Conservation (phyloP, 306 rosid genomes). For the Chamaecrista fasciculata region DNA sequence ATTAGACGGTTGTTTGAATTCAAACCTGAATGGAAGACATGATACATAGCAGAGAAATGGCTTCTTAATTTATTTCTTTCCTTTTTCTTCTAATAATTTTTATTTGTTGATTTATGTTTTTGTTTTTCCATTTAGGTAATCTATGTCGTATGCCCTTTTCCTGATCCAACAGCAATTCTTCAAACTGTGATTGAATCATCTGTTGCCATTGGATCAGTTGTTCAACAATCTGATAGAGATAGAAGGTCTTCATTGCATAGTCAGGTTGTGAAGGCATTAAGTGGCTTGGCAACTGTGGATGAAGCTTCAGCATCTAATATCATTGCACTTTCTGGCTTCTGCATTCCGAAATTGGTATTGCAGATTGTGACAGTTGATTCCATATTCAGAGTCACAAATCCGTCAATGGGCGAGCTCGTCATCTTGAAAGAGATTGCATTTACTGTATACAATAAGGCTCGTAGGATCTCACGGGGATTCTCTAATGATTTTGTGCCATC, state of each 20-base stretch:
- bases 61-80: conserved; percentile 4
- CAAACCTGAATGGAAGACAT: neutral
- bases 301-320: conserved; percentile 88
- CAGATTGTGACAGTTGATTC: conserved; percentile 96
- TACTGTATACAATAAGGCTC: conserved; percentile 91
- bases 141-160: conserved; percentile 97
- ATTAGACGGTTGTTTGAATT: conserved; percentile 8
- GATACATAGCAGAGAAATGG: conserved; percentile 20
- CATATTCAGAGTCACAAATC: conserved; percentile 90
- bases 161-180: conserved; percentile 89
- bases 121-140: conserved; percentile 57
- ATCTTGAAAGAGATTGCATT: conserved; percentile 92
- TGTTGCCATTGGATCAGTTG: conserved; percentile 85
- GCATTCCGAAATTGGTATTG: conserved; percentile 81
- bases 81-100: conserved; percentile 1
- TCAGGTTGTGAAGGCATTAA: conserved; percentile 92
- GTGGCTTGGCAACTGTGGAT: conserved; percentile 90
- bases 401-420: conserved; percentile 80
- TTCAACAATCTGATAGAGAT: conserved; percentile 84
- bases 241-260: conserved; percentile 71
- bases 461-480: conserved; percentile 82
- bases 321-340: conserved; percentile 80
- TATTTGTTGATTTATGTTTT: no score
- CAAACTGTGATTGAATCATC: conserved; percentile 89
- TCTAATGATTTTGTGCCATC: conserved; percentile 63